Evolutionary conservation across 176 grass and related monocot genomes (phyloP).

Genomic region (Thalia dealbata): DNA sequence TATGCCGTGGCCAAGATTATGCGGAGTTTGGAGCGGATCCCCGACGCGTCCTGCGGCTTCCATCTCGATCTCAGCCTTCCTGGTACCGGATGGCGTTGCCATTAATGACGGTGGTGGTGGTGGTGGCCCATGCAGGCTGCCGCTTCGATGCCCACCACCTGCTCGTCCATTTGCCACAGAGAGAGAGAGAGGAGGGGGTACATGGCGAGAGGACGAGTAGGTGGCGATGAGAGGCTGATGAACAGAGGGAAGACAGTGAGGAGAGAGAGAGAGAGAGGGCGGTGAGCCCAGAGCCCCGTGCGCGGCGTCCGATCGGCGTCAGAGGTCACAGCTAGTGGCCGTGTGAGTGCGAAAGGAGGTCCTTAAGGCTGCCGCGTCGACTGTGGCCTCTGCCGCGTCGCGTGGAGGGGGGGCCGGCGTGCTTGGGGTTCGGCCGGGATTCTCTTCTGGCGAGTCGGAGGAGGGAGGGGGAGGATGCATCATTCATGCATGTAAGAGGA

Average conservation of each 20-base stretch:
- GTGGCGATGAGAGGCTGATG: background rate
- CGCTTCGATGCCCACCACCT: background rate
- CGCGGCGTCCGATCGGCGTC: background rate
- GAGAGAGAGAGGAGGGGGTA: background rate
- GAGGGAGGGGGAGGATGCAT: background rate
- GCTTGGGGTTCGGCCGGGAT: background rate
- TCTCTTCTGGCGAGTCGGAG: background rate
- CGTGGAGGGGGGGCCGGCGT: background rate
- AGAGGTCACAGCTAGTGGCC: background rate
- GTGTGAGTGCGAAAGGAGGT: background rate
- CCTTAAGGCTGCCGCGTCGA: background rate
- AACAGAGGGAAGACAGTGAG: background rate
- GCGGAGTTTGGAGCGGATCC: too few relatives aligned
- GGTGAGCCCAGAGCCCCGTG: background rate
- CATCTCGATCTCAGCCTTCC: too few relatives aligned
- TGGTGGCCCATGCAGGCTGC: background rate
- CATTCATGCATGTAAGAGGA: too few relatives aligned
- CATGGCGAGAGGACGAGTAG: background rate
- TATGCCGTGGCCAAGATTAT: too few relatives aligned
- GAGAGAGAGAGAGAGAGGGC: background rate
- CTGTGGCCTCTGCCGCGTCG: too few relatives aligned
- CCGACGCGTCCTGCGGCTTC: too few relatives aligned
- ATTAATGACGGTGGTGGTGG: background rate
- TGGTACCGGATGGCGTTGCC: too few relatives aligned
- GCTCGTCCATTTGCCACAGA: background rate